A percentile compares a stretch with the other conserved stretches of the same genome.
phyloP scores from a whole-genome alignment of 2,329 filamentous ascomycete species.

The Sporothrix luriei region DNA sequence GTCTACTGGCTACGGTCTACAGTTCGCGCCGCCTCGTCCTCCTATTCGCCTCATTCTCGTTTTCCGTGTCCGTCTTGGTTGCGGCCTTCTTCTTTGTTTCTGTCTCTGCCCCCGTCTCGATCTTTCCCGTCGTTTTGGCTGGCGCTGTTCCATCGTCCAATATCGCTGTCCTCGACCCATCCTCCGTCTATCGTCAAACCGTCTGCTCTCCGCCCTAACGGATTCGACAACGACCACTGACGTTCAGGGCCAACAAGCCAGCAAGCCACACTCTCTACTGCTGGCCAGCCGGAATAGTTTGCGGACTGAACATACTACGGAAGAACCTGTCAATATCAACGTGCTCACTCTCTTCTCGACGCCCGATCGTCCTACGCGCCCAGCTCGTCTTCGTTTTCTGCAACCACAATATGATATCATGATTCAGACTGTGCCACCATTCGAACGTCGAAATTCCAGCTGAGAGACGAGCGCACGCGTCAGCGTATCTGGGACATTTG shows the following conservation, averaged over 20 bases:
- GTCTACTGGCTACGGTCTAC: too few relatives aligned
- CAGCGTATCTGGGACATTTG: constrained; percentile 22
- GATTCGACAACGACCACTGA: background rate
- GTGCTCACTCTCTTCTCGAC: background rate
- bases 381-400: constrained; percentile 14
- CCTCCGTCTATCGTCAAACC: constrained; percentile 8
- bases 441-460: constrained; percentile 27
- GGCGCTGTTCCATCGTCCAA: background rate
- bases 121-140: constrained; percentile 14
- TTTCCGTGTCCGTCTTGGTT: background rate
- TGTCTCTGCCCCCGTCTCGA: background rate
- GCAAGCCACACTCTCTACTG: too few relatives aligned
- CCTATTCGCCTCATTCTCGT: constrained; percentile 1
- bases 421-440: constrained; percentile 30
- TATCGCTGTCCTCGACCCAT: constrained; percentile 16
- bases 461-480: constrained; percentile 27
- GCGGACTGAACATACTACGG: background rate
- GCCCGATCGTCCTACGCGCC: background rate
- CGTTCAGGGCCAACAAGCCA: background rate
- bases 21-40: constrained; percentile 8
- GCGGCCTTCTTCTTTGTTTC: background rate
- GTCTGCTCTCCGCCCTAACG: background rate
- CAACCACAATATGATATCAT: constrained; percentile 33
- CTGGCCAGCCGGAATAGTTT: too few relatives aligned
- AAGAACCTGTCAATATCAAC: background rate